Evolutionary conservation across 768 basidiomycete genomes (phyloP).

Genomic region (Mycena olivaceomarginata): DNA sequence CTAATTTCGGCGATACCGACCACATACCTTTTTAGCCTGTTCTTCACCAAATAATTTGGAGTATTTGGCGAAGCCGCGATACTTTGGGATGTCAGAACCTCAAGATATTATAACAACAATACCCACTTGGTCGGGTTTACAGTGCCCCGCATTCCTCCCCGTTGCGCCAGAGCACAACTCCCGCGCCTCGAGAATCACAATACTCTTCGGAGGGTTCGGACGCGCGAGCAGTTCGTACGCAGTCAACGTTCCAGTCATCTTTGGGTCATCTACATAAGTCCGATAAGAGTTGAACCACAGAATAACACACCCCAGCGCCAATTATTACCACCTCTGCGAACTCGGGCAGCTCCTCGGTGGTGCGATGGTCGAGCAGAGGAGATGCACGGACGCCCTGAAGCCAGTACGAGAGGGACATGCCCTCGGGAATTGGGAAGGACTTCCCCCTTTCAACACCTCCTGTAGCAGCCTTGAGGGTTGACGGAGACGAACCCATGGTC

Average conservation of each 20-base stretch:
- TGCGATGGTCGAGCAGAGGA: conserved; percentile 45
- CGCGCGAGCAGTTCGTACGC: conserved; percentile 47
- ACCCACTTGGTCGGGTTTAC: conserved; percentile 63
- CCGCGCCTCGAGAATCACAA: conserved; percentile 79
- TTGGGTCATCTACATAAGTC: not conserved
- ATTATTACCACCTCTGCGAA: conserved; percentile 63
- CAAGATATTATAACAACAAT: too few relatives aligned
- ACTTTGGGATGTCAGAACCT: conserved; percentile 38
- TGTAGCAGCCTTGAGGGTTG: not conserved
- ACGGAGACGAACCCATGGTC: not conserved
- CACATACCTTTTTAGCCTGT: conserved; percentile 37
- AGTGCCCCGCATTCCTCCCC: conserved; percentile 73
- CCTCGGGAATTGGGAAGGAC: conserved; percentile 38
- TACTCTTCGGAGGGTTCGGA: conserved; percentile 47
- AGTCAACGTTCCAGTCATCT: conserved; percentile 48
- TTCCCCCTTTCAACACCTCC: conserved; percentile 33
- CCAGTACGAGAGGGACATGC: conserved; percentile 46
- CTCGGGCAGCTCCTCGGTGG: conserved; percentile 40
- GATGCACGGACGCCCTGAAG: conserved; percentile 46
- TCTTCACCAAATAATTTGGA: conserved; percentile 59
- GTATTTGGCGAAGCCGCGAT: conserved; percentile 64
- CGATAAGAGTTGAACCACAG: not conserved
- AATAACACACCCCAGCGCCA: conserved; percentile 72
- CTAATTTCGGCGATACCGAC: not conserved
- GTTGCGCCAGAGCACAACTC: conserved; percentile 74